Evolutionary conservation across 331 rosid genomes (phyloP).

Genomic region (Erythrophleum ivorense): DNA sequence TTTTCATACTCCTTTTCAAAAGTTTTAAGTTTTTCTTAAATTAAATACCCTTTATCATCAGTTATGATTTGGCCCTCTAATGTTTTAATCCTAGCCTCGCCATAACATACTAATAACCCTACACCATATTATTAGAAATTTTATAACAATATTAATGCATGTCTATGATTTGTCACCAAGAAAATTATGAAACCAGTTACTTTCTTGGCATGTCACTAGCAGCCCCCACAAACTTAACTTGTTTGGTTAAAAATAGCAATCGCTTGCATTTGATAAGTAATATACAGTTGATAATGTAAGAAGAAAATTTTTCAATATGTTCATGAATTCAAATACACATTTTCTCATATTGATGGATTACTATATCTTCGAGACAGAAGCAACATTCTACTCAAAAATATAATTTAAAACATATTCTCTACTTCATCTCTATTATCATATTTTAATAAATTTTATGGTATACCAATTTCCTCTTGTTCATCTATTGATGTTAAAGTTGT

Average conservation of each 20-base stretch:
- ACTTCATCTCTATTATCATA: constrained; percentile 24
- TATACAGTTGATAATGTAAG: constrained; percentile 14
- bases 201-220: too few species aligned
- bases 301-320: constrained; percentile 20
- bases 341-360: constrained; percentile 17
- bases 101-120: neutral
- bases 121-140: constrained; percentile 9
- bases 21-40: neutral
- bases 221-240: too few species aligned
- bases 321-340: constrained; percentile 15
- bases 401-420: constrained; percentile 27
- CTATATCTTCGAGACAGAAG: constrained; percentile 8
- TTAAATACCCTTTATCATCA: constrained; percentile 8
- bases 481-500: constrained; percentile 98
- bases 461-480: constrained; percentile 99
- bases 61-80: constrained; percentile 5
- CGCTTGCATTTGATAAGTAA: constrained; percentile 18
- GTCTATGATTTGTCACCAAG: constrained; percentile 13
- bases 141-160: neutral
- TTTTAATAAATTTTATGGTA: constrained; percentile 42
- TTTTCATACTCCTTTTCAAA: constrained; percentile 23
- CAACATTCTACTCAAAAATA: constrained; percentile 6
- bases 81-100: constrained; percentile 6
- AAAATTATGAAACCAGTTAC: neutral
- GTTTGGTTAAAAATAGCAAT: neutral